These are phyloP conservation scores for Durusdinium trenchii DNA, from an alignment of 73 alveolate genomes.

Conservation along the genomic window DNA sequence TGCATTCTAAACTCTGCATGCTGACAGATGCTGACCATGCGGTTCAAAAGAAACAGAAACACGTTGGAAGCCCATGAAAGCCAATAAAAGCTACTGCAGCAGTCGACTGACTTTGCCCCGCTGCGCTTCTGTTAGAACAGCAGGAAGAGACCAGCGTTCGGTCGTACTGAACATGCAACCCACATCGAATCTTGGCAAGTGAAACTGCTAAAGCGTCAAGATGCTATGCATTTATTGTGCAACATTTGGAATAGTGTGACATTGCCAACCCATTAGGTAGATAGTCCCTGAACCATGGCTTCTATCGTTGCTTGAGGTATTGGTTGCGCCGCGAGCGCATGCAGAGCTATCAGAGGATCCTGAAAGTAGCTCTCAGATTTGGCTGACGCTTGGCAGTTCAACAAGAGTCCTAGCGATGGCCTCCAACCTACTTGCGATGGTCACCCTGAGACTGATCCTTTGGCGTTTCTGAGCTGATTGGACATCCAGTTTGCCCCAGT, in stretches of 20 bases:
- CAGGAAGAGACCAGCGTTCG: conserved; percentile 69
- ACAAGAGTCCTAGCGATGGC: neutral
- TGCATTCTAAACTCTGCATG: no score
- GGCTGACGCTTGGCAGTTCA: conserved; percentile 50
- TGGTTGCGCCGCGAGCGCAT: conserved; percentile 64
- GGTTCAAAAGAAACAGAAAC: no score
- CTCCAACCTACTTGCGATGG: neutral
- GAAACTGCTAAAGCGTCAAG: neutral
- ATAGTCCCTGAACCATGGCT: neutral
- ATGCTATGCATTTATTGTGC: neutral
- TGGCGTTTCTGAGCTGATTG: no score
- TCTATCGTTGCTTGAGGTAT: neutral
- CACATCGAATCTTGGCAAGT: conserved; percentile 32
- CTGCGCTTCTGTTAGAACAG: no score
- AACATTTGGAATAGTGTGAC: neutral
- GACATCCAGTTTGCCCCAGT: neutral
- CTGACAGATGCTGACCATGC: no score
- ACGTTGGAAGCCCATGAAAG: no score
- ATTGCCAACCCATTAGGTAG: neutral
- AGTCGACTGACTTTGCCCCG: no score
- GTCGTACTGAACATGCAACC: conserved; percentile 57
- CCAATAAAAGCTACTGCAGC: no score
- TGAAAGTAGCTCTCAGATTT: conserved; percentile 29
- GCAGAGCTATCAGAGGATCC: conserved; percentile 70
- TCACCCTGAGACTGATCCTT: neutral